Base-by-base conservation (phyloP, 2,329 filamentous ascomycete species). In the Lizonia empirigonia region DNA sequence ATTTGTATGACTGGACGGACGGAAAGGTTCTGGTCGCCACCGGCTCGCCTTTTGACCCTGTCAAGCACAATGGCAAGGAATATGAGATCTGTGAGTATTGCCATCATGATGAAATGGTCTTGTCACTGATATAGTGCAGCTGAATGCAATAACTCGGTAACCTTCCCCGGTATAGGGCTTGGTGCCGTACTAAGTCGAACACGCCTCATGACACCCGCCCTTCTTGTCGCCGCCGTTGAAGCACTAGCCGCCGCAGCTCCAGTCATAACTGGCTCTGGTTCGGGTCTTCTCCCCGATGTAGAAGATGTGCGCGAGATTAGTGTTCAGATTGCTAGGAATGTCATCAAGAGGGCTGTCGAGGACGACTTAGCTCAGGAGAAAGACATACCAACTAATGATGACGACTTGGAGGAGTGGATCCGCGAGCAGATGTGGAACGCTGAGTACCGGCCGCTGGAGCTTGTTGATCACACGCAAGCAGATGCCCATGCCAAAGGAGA, bases 131-230 rank as follows among this genome's bases (percentile, higher is more conserved):
- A n/a, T 12, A 13, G 4, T 18, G 9, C 82, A 65, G 90, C 90
- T 19, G 91, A 96, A 72, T 96, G 91, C 76, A 96, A 96, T 76
- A 96, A 96, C 74, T 88, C 85, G 1, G 89, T 89, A 26, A 88
- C 88, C 13, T 96, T 95, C 71, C 91, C 91, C 0, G 90, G 90
- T 0, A 93, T 96, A 51, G 91, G 90, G 0, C 85, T 96, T 1
- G 91, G 90, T 9, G 83, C 83, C 7, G 83, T 96, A 0, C 81
- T 96, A 1, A 86, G 81, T 20, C 85, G 89, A 12, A 80, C 87
- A 2, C 80, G 77, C 10, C 78, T 85, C 0, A 74, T 96, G 22
- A 88, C 87, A 0, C 86, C 92, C 55, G 82, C 84, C 56, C 92
- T 96, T 85, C 84, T 96, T 10, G 88, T 95, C 0, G 88, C 89